Evolutionary conservation across 768 basidiomycete genomes (phyloP).

Genomic region (Galerina marginata): DNA sequence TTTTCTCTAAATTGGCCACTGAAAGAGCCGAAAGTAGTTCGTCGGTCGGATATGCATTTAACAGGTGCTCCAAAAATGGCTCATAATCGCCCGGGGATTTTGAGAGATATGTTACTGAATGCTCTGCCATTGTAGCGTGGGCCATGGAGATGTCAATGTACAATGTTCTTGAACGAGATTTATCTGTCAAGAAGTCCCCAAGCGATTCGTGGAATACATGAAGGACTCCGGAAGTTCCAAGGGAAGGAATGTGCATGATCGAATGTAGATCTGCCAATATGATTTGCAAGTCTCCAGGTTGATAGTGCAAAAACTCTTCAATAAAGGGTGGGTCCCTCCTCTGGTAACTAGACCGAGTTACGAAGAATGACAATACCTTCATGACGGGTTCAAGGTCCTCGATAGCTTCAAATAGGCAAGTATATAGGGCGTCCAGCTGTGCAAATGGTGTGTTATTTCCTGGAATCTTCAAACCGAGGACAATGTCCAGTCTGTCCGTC

Average conservation of each 20-base stretch:
- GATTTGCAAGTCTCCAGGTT: constrained; percentile 7
- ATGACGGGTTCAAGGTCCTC: neutral
- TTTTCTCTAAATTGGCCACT: too few species aligned
- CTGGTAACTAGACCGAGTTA: too few species aligned
- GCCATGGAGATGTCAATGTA: neutral
- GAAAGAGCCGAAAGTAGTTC: too few species aligned
- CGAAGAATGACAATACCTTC: constrained; percentile 1
- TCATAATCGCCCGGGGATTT: too few species aligned
- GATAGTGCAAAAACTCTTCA: constrained; percentile 11
- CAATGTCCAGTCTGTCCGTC: constrained; percentile 13
- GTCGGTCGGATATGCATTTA: too few species aligned
- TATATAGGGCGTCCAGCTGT: constrained; percentile 20
- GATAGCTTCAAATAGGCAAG: constrained; percentile 13
- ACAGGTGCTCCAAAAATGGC: too few species aligned
- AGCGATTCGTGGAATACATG: constrained; percentile 12
- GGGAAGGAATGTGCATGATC: neutral
- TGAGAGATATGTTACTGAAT: too few species aligned
- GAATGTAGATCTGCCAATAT: constrained; percentile 16
- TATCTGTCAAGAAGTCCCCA: constrained; percentile 14
- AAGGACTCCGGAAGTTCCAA: neutral
- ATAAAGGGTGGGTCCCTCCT: neutral
- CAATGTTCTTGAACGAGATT: constrained; percentile 15
- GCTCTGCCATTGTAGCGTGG: neutral
- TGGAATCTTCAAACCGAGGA: constrained; percentile 14
- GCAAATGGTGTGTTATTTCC: constrained; percentile 13